Percentiles rank a stretch among this genome's conserved stretches.
Evolutionary conservation across 257 asterid species (phyloP).

Genomic region (Nicotiana attenuata): DNA sequence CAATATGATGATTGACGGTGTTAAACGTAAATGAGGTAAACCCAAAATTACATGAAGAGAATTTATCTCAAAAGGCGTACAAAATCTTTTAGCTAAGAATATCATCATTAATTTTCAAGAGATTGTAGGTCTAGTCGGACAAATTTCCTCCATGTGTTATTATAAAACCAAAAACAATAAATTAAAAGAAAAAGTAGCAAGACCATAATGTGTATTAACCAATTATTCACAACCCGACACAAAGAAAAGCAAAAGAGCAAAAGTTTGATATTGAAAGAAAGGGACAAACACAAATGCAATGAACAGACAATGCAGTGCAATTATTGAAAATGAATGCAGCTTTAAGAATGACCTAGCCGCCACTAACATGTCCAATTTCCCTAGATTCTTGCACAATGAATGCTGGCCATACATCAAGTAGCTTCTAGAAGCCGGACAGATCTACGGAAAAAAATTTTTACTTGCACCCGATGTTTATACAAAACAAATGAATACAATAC

Average conservation of each 20-base stretch:
- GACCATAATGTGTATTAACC: neutral
- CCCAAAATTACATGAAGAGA: too few species aligned
- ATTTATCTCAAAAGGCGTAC: too few species aligned
- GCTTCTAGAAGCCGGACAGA: neutral
- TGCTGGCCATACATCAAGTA: neutral
- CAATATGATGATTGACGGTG: too few species aligned
- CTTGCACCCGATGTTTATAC: neutral
- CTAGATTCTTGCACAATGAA: neutral
- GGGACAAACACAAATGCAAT: neutral
- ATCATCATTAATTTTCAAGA: too few species aligned
- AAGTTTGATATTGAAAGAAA: neutral
- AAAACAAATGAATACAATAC: neutral
- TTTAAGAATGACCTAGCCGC: neutral
- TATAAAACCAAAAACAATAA: too few species aligned
- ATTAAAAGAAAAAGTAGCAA: neutral
- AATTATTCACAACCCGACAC: neutral
- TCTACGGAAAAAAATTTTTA: neutral
- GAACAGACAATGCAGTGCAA: neutral
- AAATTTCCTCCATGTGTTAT: too few species aligned
- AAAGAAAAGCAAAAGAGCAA: neutral
- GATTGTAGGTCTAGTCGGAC: too few species aligned
- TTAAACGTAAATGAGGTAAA: too few species aligned
- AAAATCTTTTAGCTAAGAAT: too few species aligned
- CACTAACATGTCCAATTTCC: neutral
- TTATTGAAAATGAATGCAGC: neutral